Base-by-base conservation (phyloP, 805 yeast species). In the Lipomyces yamadae region DNA sequence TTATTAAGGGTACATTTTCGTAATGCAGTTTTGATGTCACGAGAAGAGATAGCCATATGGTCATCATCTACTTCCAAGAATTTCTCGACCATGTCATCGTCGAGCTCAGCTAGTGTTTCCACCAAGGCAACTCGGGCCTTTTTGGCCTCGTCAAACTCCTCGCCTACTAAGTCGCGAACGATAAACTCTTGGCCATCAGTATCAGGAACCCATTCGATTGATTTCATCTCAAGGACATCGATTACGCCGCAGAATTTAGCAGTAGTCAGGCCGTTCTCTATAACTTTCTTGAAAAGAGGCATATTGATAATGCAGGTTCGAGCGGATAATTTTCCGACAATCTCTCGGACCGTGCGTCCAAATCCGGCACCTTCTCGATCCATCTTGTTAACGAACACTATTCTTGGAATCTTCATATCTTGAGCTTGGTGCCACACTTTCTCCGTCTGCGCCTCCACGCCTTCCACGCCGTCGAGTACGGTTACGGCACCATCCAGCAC, bases 401-500 rank as follows among this genome's bases (percentile, higher is more conserved):
- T 80, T 60, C 86, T 83, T 0, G 99, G 98, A 48, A 95, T 86
- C 2, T 77, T 77, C 71, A 88, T 78, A 18, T 83, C 84, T n/a
- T 58, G 53, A 0, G 97, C 93, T 77, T 93, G 97, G 69, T 84
- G 85, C 98, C 98, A 95, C 2, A 95, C 98, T 74, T 92, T 94
- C 76, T 93, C 98, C 0, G 99, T 94, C 77, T 95, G 98, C 0
- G 98, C 95, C 76, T 95, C 99, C 0, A 95, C 99, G 11, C 99
- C 99, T 1, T 97, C 98, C 7, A 94, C 98, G 0, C 91, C 97
- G 79, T 95, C 99, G 61, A 95, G 78, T 8, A 95, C 90, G 0
- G 97, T 89, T 6, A 95, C 96, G 0, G 94, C 96, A 2, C 98
- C 98, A 79, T 95, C 99, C 8, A 95, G 80, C 1, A 95, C 98